phyloP scores from a whole-genome alignment of 1,139 yeast species.

The Arxiozyma telluris region DNA sequence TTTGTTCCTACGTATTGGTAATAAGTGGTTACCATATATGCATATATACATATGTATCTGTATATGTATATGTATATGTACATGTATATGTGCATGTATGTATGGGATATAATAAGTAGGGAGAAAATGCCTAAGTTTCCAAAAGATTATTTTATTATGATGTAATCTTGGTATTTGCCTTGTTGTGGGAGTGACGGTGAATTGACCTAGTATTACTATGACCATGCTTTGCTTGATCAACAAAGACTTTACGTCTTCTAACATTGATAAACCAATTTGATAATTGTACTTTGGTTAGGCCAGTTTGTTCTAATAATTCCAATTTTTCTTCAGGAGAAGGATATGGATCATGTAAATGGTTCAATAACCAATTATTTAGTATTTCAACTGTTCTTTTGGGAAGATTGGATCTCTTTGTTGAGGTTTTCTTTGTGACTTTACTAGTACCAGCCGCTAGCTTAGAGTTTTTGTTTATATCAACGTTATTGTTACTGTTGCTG shows the following conservation, averaged over 20 bases:
- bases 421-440: neutral
- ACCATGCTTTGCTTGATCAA: conserved; percentile 19
- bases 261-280: conserved; percentile 98
- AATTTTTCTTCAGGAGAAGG: conserved; percentile 86
- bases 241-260: conserved; percentile 65
- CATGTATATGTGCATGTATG: neutral
- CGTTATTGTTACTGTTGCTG: neutral
- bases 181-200: conserved; percentile 8
- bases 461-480: neutral
- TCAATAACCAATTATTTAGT: conserved; percentile 73
- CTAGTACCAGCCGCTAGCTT: neutral
- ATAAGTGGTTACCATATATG: no score
- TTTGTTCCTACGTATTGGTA: no score
- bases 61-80: no score
- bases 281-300: conserved; percentile 81
- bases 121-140: neutral
- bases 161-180: neutral
- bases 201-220: neutral
- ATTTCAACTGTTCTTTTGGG: conserved; percentile 85
- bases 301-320: conserved; percentile 71
- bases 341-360: conserved; percentile 84
- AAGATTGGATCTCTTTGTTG: conserved; percentile 51
- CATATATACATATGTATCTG: no score
- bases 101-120: no score
- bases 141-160: neutral